A percentile compares a stretch with the other conserved stretches of the same genome.
phyloP scores from a whole-genome alignment of 2,329 filamentous ascomycete species.

The Ceratocystis alfenasii region DNA sequence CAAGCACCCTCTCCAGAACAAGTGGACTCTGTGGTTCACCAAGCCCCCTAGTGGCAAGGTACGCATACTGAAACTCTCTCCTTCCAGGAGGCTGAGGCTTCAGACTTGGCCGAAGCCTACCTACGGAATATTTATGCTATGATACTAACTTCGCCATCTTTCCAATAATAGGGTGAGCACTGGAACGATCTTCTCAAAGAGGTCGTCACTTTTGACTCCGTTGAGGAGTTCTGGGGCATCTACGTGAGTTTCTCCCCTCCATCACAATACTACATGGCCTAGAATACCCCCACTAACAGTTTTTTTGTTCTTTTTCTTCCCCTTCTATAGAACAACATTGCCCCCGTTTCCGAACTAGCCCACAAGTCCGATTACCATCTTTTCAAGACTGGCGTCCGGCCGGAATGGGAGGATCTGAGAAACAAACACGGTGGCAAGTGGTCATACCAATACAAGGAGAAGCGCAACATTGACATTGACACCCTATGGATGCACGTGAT shows the following conservation, averaged over 20 bases:
- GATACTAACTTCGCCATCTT: background rate
- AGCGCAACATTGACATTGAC: constrained; percentile 82
- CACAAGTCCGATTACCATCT: constrained; percentile 99
- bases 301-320: background rate
- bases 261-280: background rate
- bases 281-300: background rate
- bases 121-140: background rate
- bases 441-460: constrained; percentile 97
- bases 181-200: constrained; percentile 98
- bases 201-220: constrained; percentile 95
- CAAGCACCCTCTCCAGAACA: constrained; percentile 94
- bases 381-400: constrained; percentile 93
- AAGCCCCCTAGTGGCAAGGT: constrained; percentile 96
- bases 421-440: constrained; percentile 99
- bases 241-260: constrained; percentile 55
- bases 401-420: constrained; percentile 96
- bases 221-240: constrained; percentile 99
- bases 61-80: constrained; percentile 25
- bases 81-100: background rate
- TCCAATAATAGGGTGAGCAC: constrained; percentile 66
- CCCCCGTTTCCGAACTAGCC: constrained; percentile 84
- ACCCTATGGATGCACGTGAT: constrained; percentile 95
- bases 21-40: constrained; percentile 99
- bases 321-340: constrained; percentile 82
- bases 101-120: background rate